phyloP scores from a whole-genome alignment of 1,139 yeast species.

The Saccharomyces hybrid region DNA sequence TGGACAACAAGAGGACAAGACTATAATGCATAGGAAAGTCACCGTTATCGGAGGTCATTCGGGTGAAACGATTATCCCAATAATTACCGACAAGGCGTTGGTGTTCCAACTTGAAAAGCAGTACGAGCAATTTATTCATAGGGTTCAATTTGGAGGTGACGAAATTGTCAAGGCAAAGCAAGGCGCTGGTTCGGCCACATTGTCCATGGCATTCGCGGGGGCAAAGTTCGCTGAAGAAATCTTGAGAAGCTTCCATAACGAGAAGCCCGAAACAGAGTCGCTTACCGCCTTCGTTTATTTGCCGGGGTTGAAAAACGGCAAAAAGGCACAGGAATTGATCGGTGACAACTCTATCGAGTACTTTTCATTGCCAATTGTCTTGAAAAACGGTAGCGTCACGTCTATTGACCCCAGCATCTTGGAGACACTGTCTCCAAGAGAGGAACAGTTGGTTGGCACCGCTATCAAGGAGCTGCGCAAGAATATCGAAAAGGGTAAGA shows the following conservation, averaged over 20 bases:
- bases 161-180: conserved; percentile 72
- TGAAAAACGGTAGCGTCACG: conserved; percentile 44
- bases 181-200: conserved; percentile 72
- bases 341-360: conserved; percentile 37
- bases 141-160: conserved; percentile 74
- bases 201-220: conserved; percentile 74
- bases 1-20: conserved; percentile 19
- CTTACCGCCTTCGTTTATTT: conserved; percentile 47
- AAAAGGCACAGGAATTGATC: conserved; percentile 36
- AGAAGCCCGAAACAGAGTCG: conserved; percentile 5
- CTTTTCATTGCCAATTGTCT: conserved; percentile 55
- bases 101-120: conserved; percentile 26
- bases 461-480: conserved; percentile 49
- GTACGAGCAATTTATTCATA: conserved; percentile 43
- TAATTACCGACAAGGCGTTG: conserved; percentile 25
- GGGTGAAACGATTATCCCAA: conserved; percentile 67
- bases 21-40: conserved; percentile 41
- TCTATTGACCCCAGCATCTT: conserved; percentile 42
- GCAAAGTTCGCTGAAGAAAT: conserved; percentile 46
- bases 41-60: conserved; percentile 72
- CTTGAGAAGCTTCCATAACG: conserved; percentile 21
- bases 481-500: conserved; percentile 55
- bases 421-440: conserved; percentile 37
- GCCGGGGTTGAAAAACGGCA: conserved; percentile 45
- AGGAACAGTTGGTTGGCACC: conserved; percentile 40